Conservation (phyloP, 2,329 filamentous ascomycete species). For the Ilyonectria mors-panacis region DNA sequence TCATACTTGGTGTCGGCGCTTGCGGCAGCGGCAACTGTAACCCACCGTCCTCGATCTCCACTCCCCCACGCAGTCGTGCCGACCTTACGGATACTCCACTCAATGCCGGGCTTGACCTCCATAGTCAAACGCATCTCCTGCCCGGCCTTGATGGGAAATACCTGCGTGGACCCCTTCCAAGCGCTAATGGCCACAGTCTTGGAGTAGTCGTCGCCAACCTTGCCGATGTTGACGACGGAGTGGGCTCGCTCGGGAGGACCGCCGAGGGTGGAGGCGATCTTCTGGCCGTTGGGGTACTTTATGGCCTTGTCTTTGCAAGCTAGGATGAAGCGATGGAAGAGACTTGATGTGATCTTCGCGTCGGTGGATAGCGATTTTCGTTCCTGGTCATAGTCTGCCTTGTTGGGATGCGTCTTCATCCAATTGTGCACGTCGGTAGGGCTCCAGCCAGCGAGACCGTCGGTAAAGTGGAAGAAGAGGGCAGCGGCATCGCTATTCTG, state of each 20-base stretch:
- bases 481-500: slow-evolving; percentile 26
- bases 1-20: slow-evolving; percentile 29
- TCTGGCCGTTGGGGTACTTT: slow-evolving; percentile 32
- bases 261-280: slow-evolving; percentile 16
- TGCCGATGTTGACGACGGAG: slow-evolving; percentile 4
- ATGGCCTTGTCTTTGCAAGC: slow-evolving; percentile 34
- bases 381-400: slow-evolving; percentile 24
- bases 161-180: slow-evolving; percentile 23
- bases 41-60: slow-evolving; percentile 10
- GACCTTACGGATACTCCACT: slow-evolving; percentile 33
- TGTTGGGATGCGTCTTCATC: slow-evolving; percentile 37
- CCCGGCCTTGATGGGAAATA: slow-evolving; percentile 27
- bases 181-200: slow-evolving; percentile 20
- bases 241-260: slow-evolving; percentile 16
- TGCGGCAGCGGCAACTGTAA: slow-evolving; percentile 19
- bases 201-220: slow-evolving; percentile 15
- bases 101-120: slow-evolving; percentile 24
- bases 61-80: slow-evolving; percentile 27
- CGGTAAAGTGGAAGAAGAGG: slow-evolving; percentile 32
- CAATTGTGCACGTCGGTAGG: slow-evolving; percentile 26
- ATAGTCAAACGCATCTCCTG: slow-evolving; percentile 26
- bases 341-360: slow-evolving; percentile 22
- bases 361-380: slow-evolving; percentile 28
- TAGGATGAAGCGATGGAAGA: slow-evolving; percentile 32
- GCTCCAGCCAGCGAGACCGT: slow-evolving; percentile 28